A percentile compares a stretch with the other conserved stretches of the same genome.
Conservation (phyloP, 1,139 yeast species). For the Blastobotrys proliferans region DNA sequence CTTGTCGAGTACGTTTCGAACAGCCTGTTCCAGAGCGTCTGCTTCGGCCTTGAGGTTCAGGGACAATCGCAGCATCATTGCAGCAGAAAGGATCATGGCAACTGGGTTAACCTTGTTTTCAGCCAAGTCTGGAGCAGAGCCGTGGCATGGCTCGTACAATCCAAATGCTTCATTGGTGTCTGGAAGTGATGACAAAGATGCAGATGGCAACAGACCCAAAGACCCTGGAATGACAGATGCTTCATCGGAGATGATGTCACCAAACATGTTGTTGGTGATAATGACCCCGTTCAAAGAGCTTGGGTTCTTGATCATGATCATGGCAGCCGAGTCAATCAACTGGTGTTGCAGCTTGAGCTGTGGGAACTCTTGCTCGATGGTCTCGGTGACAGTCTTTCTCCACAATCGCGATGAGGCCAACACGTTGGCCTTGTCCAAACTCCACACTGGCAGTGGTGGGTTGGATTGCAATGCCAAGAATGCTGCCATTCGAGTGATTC, state of each 20-base stretch:
- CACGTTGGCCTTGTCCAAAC: slow-evolving; percentile 95
- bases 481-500: slow-evolving; percentile 98
- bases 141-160: slow-evolving; percentile 96
- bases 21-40: slow-evolving; percentile 85
- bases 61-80: slow-evolving; percentile 94
- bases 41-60: slow-evolving; percentile 81
- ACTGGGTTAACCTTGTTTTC: slow-evolving; percentile 87
- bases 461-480: slow-evolving; percentile 87
- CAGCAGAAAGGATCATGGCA: slow-evolving; percentile 91
- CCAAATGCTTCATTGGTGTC: slow-evolving; percentile 93
- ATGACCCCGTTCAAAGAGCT: slow-evolving; percentile 86
- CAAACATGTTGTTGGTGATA: slow-evolving; percentile 94
- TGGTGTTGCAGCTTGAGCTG: slow-evolving; percentile 82
- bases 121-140: slow-evolving; percentile 94
- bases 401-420: slow-evolving; percentile 93
- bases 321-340: slow-evolving; percentile 96
- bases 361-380: slow-evolving; percentile 84
- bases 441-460: slow-evolving; percentile 95
- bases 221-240: slow-evolving; percentile 98
- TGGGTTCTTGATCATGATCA: slow-evolving; percentile 91
- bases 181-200: slow-evolving; percentile 92
- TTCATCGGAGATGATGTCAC: slow-evolving; percentile 96
- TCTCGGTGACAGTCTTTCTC: slow-evolving; percentile 88
- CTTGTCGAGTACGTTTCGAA: slow-evolving; percentile 68
- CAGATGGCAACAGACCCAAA: slow-evolving; percentile 90